phyloP scores from a whole-genome alignment of 2,329 filamentous ascomycete species.

The Claviceps africana region DNA sequence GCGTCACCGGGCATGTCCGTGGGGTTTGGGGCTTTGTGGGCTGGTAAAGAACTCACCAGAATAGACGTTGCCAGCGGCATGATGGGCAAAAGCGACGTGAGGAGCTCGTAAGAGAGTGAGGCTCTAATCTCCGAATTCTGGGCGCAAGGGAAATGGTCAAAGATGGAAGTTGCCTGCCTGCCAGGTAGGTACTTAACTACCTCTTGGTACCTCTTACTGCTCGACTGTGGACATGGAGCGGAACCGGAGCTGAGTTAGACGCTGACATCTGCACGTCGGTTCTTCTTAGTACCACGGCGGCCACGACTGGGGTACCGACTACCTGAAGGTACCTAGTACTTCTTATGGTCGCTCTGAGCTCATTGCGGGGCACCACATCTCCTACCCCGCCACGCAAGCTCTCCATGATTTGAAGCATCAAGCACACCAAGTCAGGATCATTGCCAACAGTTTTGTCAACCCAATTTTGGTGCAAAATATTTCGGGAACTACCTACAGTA shows the following conservation, averaged over 20 bases:
- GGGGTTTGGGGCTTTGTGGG: slow-evolving; percentile 8
- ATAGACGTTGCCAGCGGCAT: slow-evolving; percentile 23
- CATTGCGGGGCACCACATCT: too few species aligned
- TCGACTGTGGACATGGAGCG: not conserved
- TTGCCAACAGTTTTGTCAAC: too few species aligned
- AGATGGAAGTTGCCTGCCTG: not conserved
- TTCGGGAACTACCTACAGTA: too few species aligned
- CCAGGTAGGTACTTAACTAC: too few species aligned
- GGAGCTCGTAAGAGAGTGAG: not conserved
- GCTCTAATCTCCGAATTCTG: not conserved
- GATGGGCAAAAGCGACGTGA: slow-evolving; percentile 5
- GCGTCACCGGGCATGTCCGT: slow-evolving; percentile 11
- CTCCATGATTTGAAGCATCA: too few species aligned
- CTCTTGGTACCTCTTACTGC: too few species aligned
- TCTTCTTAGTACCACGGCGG: too few species aligned
- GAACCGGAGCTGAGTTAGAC: not conserved
- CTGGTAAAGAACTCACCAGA: slow-evolving; percentile 14
- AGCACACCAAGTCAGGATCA: too few species aligned
- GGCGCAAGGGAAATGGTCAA: not conserved
- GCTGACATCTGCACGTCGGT: not conserved
- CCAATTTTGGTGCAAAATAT: too few species aligned
- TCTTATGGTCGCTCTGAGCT: not conserved
- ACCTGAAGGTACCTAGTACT: too few species aligned
- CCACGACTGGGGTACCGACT: too few species aligned
- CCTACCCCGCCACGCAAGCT: too few species aligned